A percentile compares a stretch with the other conserved stretches of the same genome.
These are phyloP conservation scores for Sphagnum magellanicum DNA, from an alignment of 228 moss, liverwort and hornwort species.

Conservation along the genomic window DNA sequence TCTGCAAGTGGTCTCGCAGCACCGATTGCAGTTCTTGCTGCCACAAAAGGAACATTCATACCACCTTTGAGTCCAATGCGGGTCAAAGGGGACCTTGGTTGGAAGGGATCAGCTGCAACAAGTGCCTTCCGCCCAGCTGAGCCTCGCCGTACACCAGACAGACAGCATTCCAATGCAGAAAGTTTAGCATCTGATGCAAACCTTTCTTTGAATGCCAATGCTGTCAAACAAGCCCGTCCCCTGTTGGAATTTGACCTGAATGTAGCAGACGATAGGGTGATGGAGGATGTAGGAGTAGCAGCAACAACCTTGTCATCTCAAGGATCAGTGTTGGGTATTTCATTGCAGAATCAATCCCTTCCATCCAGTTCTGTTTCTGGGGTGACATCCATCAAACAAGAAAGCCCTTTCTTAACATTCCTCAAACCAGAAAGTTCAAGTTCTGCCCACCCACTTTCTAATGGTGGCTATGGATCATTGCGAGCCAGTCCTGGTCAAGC, in stretches of 20 bases:
- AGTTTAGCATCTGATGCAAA: slow-evolving; percentile 56
- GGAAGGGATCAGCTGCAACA: slow-evolving; percentile 98
- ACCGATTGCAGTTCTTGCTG: slow-evolving; percentile 86
- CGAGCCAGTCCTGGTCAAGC: slow-evolving; percentile 6
- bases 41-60: slow-evolving; percentile 89
- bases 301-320: slow-evolving; percentile 72
- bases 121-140: slow-evolving; percentile 99
- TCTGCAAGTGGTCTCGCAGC: slow-evolving; percentile 56
- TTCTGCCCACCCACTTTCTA: slow-evolving; percentile 60
- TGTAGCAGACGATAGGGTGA: slow-evolving; percentile 77
- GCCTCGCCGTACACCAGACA: slow-evolving; percentile 89
- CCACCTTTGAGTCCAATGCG: slow-evolving; percentile 90
- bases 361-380: slow-evolving; percentile 65
- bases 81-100: slow-evolving; percentile 87
- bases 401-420: slow-evolving; percentile 9
- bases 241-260: slow-evolving; percentile 90
- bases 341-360: slow-evolving; percentile 42
- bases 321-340: slow-evolving; percentile 67
- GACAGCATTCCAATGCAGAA: slow-evolving; percentile 64
- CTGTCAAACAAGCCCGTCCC: slow-evolving; percentile 56
- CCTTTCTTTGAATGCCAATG: slow-evolving; percentile 25
- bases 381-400: slow-evolving; percentile 57
- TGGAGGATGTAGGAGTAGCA: slow-evolving; percentile 48
- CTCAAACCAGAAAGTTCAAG: slow-evolving; percentile 15
- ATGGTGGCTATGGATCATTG: slow-evolving; percentile 20